Percentiles rank a stretch among this genome's conserved stretches.
phyloP scores from a whole-genome alignment of 225 moss, liverwort and hornwort genomes.

The Antitrichia curtipendula region DNA sequence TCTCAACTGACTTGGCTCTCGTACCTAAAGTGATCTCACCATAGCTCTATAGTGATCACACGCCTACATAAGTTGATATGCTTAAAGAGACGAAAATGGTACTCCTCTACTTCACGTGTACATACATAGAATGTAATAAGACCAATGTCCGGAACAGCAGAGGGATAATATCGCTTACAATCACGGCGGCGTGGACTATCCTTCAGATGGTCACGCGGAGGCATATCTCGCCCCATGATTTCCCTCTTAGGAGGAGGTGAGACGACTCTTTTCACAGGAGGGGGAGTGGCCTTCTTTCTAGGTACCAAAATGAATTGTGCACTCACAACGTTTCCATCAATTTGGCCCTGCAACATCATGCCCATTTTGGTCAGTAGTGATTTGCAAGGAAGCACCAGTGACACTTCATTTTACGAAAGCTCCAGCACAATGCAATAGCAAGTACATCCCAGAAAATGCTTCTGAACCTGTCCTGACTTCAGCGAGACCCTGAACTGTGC shows the following conservation, averaged over 20 bases:
- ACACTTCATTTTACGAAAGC: background rate
- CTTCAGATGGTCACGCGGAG: conserved; percentile 55
- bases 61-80: background rate
- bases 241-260: conserved; percentile 43
- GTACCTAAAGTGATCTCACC: background rate
- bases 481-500: background rate
- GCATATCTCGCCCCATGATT: conserved; percentile 27
- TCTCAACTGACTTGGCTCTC: background rate
- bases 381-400: background rate
- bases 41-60: background rate
- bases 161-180: conserved; percentile 14
- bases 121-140: background rate
- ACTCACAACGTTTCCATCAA: conserved; percentile 86
- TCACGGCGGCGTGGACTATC: conserved; percentile 59
- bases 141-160: background rate
- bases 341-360: conserved; percentile 63
- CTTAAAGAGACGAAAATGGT: background rate
- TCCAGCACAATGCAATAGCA: background rate
- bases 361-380: background rate
- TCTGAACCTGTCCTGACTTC: background rate
- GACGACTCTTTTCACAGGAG: conserved; percentile 36
- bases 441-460: background rate
- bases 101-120: background rate
- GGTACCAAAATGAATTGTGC: conserved; percentile 88
- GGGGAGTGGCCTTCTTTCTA: conserved; percentile 53